These are phyloP conservation scores for Tetragonia tetragonoides DNA, from an alignment of 148 eudicot species.

Conservation along the genomic window DNA sequence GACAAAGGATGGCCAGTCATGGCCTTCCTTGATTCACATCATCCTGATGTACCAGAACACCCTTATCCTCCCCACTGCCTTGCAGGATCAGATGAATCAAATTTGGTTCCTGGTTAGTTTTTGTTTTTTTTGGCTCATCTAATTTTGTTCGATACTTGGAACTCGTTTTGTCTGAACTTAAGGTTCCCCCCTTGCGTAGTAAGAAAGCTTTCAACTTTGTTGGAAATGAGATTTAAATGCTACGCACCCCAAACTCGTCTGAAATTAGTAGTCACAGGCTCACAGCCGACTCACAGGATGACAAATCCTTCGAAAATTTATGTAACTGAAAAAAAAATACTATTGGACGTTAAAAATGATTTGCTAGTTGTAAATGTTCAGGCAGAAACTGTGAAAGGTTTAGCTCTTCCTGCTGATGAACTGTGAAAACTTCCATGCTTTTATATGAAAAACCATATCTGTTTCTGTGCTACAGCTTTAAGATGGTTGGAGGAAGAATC, in stretches of 20 bases:
- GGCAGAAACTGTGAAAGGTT: not conserved
- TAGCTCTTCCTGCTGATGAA: not conserved
- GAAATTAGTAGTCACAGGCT: too few relatives aligned
- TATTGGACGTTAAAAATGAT: too few relatives aligned
- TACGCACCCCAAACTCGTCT: too few relatives aligned
- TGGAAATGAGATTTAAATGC: too few relatives aligned
- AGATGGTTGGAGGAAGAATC: conserved; percentile 86
- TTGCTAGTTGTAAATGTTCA: not conserved
- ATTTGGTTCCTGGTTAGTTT: conserved; percentile 69
- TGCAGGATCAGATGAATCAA: conserved; percentile 72
- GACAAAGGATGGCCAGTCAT: conserved; percentile 73
- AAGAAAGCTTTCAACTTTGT: too few relatives aligned
- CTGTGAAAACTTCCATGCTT: not conserved
- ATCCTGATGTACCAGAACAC: conserved; percentile 80
- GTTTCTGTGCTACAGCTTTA: conserved; percentile 40
- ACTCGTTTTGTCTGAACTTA: too few relatives aligned
- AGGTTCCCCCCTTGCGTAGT: too few relatives aligned
- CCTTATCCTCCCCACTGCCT: conserved; percentile 98
- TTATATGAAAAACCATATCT: not conserved
- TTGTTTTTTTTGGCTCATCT: not conserved
- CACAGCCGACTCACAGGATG: too few relatives aligned
- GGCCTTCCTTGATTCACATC: conserved; percentile 81
- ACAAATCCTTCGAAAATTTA: too few relatives aligned
- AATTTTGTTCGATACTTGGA: too few relatives aligned
- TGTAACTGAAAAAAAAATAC: too few relatives aligned